phyloP scores from a whole-genome alignment of 1,139 yeast species.

The Lodderomyces oxycetoniae region DNA sequence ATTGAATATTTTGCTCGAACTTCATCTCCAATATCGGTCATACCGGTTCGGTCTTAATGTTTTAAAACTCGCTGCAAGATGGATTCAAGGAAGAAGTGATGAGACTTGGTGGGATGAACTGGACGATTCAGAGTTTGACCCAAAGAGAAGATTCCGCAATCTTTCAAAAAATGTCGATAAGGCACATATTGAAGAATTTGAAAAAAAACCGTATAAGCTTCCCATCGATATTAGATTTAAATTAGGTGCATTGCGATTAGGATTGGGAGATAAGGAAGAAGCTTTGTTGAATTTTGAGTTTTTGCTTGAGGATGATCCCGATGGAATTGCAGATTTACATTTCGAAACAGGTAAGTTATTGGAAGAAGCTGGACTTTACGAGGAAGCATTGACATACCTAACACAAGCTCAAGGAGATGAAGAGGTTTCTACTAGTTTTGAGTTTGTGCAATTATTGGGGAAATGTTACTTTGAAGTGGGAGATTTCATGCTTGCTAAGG shows the following conservation, averaged over 20 bases:
- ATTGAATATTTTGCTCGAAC: conserved; percentile 74
- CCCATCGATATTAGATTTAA: conserved; percentile 88
- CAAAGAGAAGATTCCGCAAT: conserved; percentile 44
- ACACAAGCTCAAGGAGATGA: conserved; percentile 44
- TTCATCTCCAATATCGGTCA: conserved; percentile 64
- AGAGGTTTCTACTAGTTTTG: conserved; percentile 16
- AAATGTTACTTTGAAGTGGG: conserved; percentile 74
- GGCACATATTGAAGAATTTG: conserved; percentile 24
- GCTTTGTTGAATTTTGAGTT: conserved; percentile 62
- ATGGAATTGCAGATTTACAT: conserved; percentile 65
- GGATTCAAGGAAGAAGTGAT: conserved; percentile 68
- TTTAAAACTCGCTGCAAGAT: conserved; percentile 70
- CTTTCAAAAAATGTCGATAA: conserved; percentile 10
- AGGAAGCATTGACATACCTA: conserved; percentile 68
- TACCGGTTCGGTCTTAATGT: conserved; percentile 61
- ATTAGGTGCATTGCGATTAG: conserved; percentile 68
- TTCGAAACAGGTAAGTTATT: conserved; percentile 72
- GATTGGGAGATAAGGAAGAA: conserved; percentile 59
- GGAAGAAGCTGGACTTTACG: conserved; percentile 62
- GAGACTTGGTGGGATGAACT: conserved; percentile 85
- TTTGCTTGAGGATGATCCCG: conserved; percentile 54
- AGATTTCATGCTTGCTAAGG: conserved; percentile 64
- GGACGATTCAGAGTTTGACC: conserved; percentile 85
- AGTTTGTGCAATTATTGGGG: conserved; percentile 53
- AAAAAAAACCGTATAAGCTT: conserved; percentile 39